phyloP scores from a whole-genome alignment of 2,329 filamentous ascomycete species.

The Aspergillus ochraceus region DNA sequence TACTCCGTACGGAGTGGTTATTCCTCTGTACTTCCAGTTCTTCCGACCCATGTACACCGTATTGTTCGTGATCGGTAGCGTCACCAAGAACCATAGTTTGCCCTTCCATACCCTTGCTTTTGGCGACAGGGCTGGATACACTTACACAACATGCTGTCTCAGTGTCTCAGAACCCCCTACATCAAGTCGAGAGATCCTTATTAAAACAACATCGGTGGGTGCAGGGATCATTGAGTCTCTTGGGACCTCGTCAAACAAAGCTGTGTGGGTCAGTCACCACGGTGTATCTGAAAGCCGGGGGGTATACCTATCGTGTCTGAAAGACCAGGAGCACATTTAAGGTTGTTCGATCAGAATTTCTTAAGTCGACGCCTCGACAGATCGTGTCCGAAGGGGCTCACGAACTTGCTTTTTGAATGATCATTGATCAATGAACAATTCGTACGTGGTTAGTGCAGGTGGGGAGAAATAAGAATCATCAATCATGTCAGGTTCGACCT shows the following conservation, averaged over 20 bases:
- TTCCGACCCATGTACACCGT: background rate
- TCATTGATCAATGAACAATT: no score
- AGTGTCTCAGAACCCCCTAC: background rate
- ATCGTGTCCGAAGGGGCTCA: no score
- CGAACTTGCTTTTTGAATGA: background rate
- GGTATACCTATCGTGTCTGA: background rate
- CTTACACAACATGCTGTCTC: background rate
- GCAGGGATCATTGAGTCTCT: background rate
- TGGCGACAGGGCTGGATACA: background rate
- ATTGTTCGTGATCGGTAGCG: background rate
- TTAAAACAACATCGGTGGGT: background rate
- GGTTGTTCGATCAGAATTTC: background rate
- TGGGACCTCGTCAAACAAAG: no score
- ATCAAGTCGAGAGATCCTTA: background rate
- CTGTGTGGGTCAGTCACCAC: no score
- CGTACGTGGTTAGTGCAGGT: conserved; percentile 8
- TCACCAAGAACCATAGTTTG: background rate
- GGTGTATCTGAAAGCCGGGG: background rate
- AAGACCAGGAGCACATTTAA: background rate
- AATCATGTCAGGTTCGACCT: conserved; percentile 18
- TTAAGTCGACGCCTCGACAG: background rate
- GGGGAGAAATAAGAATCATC: conserved; percentile 22
- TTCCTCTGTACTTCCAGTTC: background rate
- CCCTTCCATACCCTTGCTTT: background rate
- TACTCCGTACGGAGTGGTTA: conserved; percentile 13